Conservation (phyloP, 441 rosid genomes). For the Sinapis alba region DNA sequence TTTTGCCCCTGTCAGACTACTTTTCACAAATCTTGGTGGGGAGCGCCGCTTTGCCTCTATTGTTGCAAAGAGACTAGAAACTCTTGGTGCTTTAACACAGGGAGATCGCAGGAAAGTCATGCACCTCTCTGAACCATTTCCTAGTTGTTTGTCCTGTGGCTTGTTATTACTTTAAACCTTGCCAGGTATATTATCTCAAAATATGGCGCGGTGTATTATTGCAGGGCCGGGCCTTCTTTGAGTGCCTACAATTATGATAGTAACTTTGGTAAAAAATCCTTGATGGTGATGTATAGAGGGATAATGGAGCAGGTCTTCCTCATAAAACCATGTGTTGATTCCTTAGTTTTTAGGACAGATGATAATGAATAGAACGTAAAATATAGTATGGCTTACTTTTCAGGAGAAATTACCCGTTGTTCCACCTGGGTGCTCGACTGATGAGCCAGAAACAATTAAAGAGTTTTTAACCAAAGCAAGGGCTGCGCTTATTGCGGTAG, state of each 20-base stretch:
- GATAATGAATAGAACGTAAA: conserved; percentile 14
- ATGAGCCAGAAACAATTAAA: conserved; percentile 79
- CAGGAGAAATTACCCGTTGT: conserved; percentile 94
- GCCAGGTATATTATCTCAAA: conserved; percentile 31
- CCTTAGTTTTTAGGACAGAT: not conserved
- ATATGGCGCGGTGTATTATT: conserved; percentile 40
- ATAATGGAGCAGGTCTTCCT: conserved; percentile 89
- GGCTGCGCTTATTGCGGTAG: conserved; percentile 98
- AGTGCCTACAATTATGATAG: conserved; percentile 98
- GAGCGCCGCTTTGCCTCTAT: conserved; percentile 99
- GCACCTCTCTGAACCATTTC: conserved; percentile 13
- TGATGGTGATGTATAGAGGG: conserved; percentile 96
- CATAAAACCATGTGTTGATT: conserved; percentile 22
- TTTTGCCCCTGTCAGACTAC: conserved; percentile 52
- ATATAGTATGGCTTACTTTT: conserved; percentile 41
- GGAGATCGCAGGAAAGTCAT: conserved; percentile 91
- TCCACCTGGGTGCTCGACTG: conserved; percentile 95
- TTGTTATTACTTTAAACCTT: conserved; percentile 12
- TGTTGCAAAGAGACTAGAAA: conserved; percentile 96
- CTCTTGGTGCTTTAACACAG: conserved; percentile 98
- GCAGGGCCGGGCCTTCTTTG: conserved; percentile 96
- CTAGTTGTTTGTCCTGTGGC: conserved; percentile 19
- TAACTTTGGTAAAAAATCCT: conserved; percentile 88
- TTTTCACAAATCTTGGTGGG: conserved; percentile 96
- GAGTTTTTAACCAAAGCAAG: conserved; percentile 86